Base-by-base conservation (phyloP, 495 filamentous ascomycete species). In the Neurospora africana region DNA sequence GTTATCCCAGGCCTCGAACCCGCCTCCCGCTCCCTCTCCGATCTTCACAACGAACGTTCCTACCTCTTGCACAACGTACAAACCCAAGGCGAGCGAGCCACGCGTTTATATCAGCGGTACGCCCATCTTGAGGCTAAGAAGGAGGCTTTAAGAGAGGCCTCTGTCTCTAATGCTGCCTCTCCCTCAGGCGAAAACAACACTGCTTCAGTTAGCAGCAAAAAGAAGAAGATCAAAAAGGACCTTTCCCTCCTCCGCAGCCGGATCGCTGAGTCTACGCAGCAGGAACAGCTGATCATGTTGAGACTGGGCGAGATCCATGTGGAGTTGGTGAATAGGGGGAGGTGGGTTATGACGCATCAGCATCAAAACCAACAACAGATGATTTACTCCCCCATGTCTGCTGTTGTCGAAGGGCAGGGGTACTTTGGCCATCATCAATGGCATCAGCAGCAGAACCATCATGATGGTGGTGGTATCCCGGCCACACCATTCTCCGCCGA, bases 251-350 rank as follows among this genome's bases (percentile, higher is more conserved):
- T 79, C 21, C 74, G 70, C 21, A 69, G 39, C 70, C 73, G 75
- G 36, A 78, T 86, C 35, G 71, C 73, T 9, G 80, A 85, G 36
- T 79, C 74, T 0, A 80, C 77, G 0, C 72, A 81, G 68, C 81
- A 85, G 72, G 82, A 87, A 73, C 78, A 75, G 68, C 69, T 76
- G 23, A 80, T 84, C 23, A 72, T 84, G 44, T 61, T 75, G 7
- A 72, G 84, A 23, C 75, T 86, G 37, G 77, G 81, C n/a, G 83
- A 86, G 72, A 74, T 87, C 27, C 72, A 81, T 36, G 72, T 81
- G 27, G 84, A 87, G 72, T 80, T 84, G 13, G 79, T 80, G 73
- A 81, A 77, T 38, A 73, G 79, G 30, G 80, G 81, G 68, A 74
- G 81, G 47, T 83, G 78, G 79, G 70, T 70, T 67, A 77, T 74